phyloP scores from a whole-genome alignment of 805 yeast species.

The Monosporozyma unispora region DNA sequence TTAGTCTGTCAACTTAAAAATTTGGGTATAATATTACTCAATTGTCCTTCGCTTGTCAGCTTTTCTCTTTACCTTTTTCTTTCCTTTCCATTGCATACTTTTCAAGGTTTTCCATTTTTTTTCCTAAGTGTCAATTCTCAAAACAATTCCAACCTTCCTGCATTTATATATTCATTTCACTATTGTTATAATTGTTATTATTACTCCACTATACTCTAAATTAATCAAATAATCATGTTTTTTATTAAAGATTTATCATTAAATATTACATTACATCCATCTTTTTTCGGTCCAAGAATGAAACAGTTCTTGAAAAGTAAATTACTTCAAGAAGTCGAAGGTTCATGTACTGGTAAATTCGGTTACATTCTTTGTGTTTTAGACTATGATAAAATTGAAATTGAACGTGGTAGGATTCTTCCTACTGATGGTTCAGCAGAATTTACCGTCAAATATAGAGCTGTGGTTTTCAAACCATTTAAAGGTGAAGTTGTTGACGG shows the following conservation, averaged over 20 bases:
- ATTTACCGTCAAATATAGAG: constrained; percentile 90
- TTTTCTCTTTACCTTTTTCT: background rate
- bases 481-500: constrained; percentile 99
- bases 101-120: background rate
- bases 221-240: constrained; percentile 27
- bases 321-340: constrained; percentile 91
- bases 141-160: background rate
- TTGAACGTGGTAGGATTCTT: constrained; percentile 85
- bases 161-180: constrained; percentile 1
- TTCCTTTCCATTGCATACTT: constrained; percentile 1
- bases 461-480: constrained; percentile 97
- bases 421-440: constrained; percentile 93
- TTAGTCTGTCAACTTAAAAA: background rate
- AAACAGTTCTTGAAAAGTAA: constrained; percentile 85
- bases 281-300: constrained; percentile 97
- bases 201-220: background rate
- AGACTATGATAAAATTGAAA: constrained; percentile 89
- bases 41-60: background rate
- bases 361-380: constrained; percentile 95
- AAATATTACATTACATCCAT: constrained; percentile 90
- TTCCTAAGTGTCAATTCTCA: background rate
- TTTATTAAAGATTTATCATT: constrained; percentile 77
- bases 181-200: background rate
- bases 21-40: background rate
- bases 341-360: constrained; percentile 97